Conservation (phyloP, 176 grass and related monocot species). For the Avena eriantha region DNA sequence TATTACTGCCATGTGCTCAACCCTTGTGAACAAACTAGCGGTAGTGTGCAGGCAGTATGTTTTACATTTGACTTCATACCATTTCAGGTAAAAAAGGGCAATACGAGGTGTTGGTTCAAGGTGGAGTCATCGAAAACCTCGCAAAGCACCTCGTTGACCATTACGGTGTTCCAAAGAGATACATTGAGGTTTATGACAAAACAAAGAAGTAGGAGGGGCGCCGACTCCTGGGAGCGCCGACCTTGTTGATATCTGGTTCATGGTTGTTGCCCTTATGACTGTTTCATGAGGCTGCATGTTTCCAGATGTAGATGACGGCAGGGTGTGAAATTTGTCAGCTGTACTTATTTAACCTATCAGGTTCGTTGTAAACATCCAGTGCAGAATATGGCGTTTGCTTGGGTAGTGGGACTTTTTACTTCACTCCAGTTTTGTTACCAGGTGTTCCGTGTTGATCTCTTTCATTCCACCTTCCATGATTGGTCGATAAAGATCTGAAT, state of each 20-base stretch:
- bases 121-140: slow-evolving; percentile 85
- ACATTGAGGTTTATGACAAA: slow-evolving; percentile 94
- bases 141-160: slow-evolving; percentile 88
- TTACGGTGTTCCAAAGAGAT: slow-evolving; percentile 88
- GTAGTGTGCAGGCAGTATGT: background rate
- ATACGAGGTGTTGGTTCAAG: slow-evolving; percentile 85
- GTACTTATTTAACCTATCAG: background rate
- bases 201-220: slow-evolving; percentile 70
- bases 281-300: background rate
- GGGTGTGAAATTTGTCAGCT: background rate
- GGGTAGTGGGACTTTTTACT: background rate
- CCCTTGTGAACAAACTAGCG: background rate
- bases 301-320: background rate
- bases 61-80: background rate
- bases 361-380: background rate
- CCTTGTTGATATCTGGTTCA: background rate
- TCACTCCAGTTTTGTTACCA: background rate
- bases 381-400: background rate
- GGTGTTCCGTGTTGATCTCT: background rate
- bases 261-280: background rate
- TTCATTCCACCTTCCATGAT: background rate
- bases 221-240: background rate
- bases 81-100: slow-evolving; percentile 90
- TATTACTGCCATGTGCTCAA: slow-evolving; percentile 29
- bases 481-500: background rate